Evolutionary conservation across 306 rosid genomes (phyloP).

Genomic region (Quercus bicolor): DNA sequence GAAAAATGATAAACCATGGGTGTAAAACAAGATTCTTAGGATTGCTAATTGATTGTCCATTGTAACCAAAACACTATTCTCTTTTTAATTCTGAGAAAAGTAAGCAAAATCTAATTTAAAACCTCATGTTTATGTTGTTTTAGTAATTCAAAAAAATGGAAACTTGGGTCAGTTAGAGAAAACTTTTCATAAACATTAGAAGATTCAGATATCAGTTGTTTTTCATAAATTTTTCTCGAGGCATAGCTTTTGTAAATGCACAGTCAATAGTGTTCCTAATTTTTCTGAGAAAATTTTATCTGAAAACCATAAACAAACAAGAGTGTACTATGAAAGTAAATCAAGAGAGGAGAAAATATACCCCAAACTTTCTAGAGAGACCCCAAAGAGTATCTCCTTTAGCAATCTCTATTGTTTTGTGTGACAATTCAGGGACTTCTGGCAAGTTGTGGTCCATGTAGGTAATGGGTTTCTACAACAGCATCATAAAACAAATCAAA

Average conservation of each 20-base stretch:
- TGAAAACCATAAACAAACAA: background rate
- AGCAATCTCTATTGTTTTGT: slow-evolving; percentile 19
- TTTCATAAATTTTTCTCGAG: background rate
- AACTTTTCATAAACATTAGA: background rate
- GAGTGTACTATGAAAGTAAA: background rate
- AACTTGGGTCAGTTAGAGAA: too few relatives aligned
- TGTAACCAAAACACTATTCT: background rate
- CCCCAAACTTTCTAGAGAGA: slow-evolving; percentile 30
- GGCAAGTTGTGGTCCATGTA: slow-evolving; percentile 10
- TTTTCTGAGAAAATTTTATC: background rate
- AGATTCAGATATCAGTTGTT: background rate
- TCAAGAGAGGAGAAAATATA: background rate
- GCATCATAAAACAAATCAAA: background rate
- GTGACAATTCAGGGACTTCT: background rate
- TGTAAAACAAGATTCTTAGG: background rate
- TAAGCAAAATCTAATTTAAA: background rate
- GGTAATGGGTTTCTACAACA: slow-evolving; percentile 18
- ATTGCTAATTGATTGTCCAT: background rate
- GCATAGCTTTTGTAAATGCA: background rate
- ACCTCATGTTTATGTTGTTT: too few relatives aligned
- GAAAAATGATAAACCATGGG: background rate
- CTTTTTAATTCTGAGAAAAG: background rate
- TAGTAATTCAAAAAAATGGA: too few relatives aligned
- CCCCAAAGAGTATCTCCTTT: slow-evolving; percentile 42
- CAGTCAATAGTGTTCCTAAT: background rate